These are phyloP conservation scores for Amaranthus hypochondriacus DNA, from an alignment of 148 eudicot species.

Conservation along the genomic window DNA sequence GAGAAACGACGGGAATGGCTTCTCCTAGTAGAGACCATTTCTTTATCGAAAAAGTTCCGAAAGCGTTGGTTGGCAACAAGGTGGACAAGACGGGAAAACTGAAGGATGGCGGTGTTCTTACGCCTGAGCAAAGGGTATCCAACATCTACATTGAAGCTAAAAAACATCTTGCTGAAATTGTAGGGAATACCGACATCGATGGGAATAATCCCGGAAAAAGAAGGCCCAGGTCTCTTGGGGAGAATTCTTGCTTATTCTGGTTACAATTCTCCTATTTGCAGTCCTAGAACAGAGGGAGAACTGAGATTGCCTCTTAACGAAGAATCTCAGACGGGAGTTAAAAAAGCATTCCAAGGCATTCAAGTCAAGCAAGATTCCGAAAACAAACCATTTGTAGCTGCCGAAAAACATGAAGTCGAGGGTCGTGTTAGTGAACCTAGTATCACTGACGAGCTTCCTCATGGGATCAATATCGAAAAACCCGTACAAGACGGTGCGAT, in stretches of 20 bases:
- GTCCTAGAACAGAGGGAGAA: slow-evolving; percentile 53
- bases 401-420: slow-evolving; percentile 27
- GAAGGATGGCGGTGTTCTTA: slow-evolving; percentile 25
- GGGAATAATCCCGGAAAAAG: slow-evolving; percentile 35
- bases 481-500: slow-evolving; percentile 23
- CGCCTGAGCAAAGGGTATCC: slow-evolving; percentile 51
- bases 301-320: slow-evolving; percentile 31
- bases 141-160: slow-evolving; percentile 73
- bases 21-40: slow-evolving; percentile 88
- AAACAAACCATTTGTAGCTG: slow-evolving; percentile 17
- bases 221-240: slow-evolving; percentile 70
- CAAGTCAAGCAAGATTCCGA: slow-evolving; percentile 29
- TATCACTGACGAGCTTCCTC: slow-evolving; percentile 24
- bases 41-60: slow-evolving; percentile 64
- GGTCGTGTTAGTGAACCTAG: slow-evolving; percentile 19
- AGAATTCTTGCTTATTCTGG: slow-evolving; percentile 69
- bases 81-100: slow-evolving; percentile 34
- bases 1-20: slow-evolving; percentile 51
- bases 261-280: slow-evolving; percentile 50
- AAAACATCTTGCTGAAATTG: slow-evolving; percentile 88
- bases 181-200: slow-evolving; percentile 51
- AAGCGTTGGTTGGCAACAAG: slow-evolving; percentile 33
- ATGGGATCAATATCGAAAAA: slow-evolving; percentile 22
- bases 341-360: slow-evolving; percentile 19
- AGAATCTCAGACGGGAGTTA: slow-evolving; percentile 26